Evolutionary conservation across 108 stramenopile species (phyloP).

Genomic region (Discostella pseudostelligera): DNA sequence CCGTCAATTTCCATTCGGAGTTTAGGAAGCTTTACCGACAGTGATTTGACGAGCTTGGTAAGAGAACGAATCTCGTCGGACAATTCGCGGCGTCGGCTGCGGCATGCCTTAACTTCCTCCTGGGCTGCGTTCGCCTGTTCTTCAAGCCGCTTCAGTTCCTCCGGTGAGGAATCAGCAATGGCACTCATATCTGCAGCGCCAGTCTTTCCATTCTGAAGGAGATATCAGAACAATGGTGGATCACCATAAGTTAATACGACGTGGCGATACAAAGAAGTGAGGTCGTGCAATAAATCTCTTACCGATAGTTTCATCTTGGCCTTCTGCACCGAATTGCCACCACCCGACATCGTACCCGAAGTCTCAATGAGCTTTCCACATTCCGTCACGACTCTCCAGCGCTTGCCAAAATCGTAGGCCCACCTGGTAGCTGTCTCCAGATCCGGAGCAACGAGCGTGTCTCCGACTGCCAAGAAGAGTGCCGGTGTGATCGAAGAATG

Average conservation of each 20-base stretch:
- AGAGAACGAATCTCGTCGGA: constrained; percentile 67
- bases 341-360: constrained; percentile 98
- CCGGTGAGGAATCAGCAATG: constrained; percentile 38
- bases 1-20: constrained; percentile 79
- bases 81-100: constrained; percentile 57
- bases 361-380: constrained; percentile 96
- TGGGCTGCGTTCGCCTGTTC: constrained; percentile 51
- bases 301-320: constrained; percentile 86
- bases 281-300: constrained; percentile 31
- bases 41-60: constrained; percentile 59
- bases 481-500: constrained; percentile 83
- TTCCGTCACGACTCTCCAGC: constrained; percentile 93
- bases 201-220: constrained; percentile 55
- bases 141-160: constrained; percentile 58
- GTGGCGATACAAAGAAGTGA: too few relatives aligned
- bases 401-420: constrained; percentile 90
- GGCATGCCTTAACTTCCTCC: constrained; percentile 56
- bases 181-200: constrained; percentile 20
- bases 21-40: constrained; percentile 77
- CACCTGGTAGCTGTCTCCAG: constrained; percentile 89
- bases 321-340: constrained; percentile 81
- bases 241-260: background rate
- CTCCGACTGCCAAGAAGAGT: constrained; percentile 90
- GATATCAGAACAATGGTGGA: background rate
- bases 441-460: constrained; percentile 97